Evolutionary conservation across 2,329 filamentous ascomycete genomes (phyloP), one percentile per base, ranked within the genome.

Genomic region (Apiospora malaysiana): DNA sequence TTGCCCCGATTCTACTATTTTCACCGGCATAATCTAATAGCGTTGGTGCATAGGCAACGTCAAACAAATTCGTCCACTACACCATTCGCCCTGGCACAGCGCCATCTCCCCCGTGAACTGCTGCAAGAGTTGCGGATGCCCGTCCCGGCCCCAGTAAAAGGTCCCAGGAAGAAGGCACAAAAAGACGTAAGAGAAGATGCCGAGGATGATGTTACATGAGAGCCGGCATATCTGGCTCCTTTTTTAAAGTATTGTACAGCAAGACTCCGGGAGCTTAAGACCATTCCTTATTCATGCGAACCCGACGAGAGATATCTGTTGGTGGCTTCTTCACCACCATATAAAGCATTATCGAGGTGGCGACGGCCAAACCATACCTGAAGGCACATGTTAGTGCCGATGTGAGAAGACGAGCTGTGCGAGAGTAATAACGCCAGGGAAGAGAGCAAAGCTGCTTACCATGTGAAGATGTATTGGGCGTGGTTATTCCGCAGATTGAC

Each of bases 401-500:
- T 18, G 18, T 21, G 21, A 66, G 45, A 70, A 40, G 59, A 66
- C 10, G 18, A 59, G 68, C 1, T 21, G 56, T 47, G 27, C 46
- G 47, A 23, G 25, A 23, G 25, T 32, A 32, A 32, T 51, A 14
- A 16, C 45, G 6, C 12, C 23, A 56, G 37, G 16, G 45, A 40
- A 49, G 46, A 70, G 45, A 47, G 45, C 47, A 43, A 18, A 4
- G 63, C 32, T 51, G 83, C 91, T 79, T 89, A 98, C 96, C 96
- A 99, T 75, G 96, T 99, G 82, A 98, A 96, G 76, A 99, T 99
- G 82, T 99, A 99, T 85, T 98, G 96, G 74, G 94, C 91, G 82
- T 99, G 96, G 83, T 97, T 98, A 81, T 99, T 99, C 80, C 94
- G 90, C 79, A 99, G 85, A 80, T 97, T 97, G 72, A 99, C 95